These are phyloP conservation scores for Grigorovia transvaalensis DNA, from an alignment of 805 yeast species.

Conservation along the genomic window DNA sequence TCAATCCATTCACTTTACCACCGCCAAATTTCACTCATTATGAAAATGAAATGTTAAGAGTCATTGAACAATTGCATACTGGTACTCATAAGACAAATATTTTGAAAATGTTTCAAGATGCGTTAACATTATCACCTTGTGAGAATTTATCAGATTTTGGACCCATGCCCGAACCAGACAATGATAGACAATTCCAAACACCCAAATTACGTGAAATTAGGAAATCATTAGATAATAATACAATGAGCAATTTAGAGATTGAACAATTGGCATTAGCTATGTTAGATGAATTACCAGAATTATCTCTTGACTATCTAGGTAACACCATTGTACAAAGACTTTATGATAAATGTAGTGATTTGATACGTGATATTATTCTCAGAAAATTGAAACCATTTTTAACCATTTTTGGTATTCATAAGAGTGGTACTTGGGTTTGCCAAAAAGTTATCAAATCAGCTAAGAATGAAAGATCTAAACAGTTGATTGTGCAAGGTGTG, in stretches of 20 bases:
- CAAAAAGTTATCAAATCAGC: conserved; percentile 84
- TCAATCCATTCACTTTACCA: conserved; percentile 27
- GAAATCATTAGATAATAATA: conserved; percentile 53
- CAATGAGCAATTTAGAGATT: conserved; percentile 49
- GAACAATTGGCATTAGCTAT: conserved; percentile 77
- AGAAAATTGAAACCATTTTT: conserved; percentile 65
- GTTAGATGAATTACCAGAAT: conserved; percentile 81
- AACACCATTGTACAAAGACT: conserved; percentile 94
- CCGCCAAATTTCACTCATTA: conserved; percentile 19
- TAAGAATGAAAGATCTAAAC: conserved; percentile 47
- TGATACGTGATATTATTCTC: conserved; percentile 71
- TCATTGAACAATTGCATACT: neutral
- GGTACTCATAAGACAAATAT: conserved; percentile 21
- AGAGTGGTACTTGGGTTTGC: conserved; percentile 98
- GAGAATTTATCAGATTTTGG: conserved; percentile 45
- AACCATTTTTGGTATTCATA: conserved; percentile 89
- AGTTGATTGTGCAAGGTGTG: conserved; percentile 56
- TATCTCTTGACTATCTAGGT: conserved; percentile 87
- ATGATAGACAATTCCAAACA: conserved; percentile 71
- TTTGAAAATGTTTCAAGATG: conserved; percentile 35
- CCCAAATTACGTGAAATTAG: conserved; percentile 82
- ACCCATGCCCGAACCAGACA: conserved; percentile 65
- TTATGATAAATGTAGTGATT: conserved; percentile 59
- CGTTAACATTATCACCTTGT: conserved; percentile 35
- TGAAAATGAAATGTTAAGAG: neutral